phyloP scores from a whole-genome alignment of 805 yeast species.

The Monosporozyma aquatica region DNA sequence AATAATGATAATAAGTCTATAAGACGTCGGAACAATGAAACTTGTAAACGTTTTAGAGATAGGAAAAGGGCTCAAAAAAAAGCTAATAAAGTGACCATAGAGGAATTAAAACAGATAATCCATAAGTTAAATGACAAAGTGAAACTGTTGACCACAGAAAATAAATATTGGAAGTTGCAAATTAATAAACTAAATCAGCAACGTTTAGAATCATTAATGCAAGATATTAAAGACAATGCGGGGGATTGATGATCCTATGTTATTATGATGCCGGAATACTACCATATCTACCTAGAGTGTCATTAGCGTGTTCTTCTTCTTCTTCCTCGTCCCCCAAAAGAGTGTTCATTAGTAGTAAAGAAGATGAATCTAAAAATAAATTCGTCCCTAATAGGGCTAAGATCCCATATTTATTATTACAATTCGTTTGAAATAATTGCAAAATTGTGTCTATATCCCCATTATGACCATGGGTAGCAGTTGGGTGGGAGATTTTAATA shows the following conservation, averaged over 20 bases:
- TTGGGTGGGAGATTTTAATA: no score
- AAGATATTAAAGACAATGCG: not conserved
- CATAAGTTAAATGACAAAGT: slow-evolving; percentile 17
- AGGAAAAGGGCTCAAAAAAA: slow-evolving; percentile 22
- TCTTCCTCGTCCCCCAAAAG: not conserved
- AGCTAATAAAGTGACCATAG: slow-evolving; percentile 9
- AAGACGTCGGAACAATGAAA: slow-evolving; percentile 83
- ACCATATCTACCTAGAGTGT: not conserved
- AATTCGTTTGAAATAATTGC: not conserved
- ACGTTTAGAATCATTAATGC: slow-evolving; percentile 11
- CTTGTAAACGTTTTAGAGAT: slow-evolving; percentile 86
- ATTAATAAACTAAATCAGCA: slow-evolving; percentile 23
- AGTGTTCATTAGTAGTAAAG: not conserved
- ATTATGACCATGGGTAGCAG: no score
- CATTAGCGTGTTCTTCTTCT: not conserved
- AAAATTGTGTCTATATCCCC: not conserved
- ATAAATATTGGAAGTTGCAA: slow-evolving; percentile 24
- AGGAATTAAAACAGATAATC: slow-evolving; percentile 16
- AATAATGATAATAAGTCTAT: slow-evolving; percentile 34
- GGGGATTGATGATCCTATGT: no score
- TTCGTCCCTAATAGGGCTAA: not conserved
- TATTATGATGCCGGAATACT: no score
- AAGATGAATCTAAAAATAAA: not conserved
- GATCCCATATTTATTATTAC: not conserved
- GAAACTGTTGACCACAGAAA: slow-evolving; percentile 20